These are phyloP conservation scores for Hura crepitans DNA, from an alignment of 441 rosid species.

Conservation along the genomic window DNA sequence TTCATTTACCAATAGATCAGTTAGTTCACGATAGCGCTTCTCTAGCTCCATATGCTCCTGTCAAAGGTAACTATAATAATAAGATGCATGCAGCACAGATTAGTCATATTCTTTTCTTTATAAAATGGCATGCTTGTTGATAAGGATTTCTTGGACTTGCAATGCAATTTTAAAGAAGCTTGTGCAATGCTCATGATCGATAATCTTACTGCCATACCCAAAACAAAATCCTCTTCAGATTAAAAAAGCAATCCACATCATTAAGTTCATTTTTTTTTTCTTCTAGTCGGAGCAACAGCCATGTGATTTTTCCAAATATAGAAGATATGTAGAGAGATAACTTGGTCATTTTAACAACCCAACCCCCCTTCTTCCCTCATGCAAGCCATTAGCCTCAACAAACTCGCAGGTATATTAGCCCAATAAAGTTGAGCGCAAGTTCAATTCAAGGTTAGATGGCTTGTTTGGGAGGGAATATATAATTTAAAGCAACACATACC, in stretches of 20 bases:
- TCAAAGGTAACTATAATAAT: constrained; percentile 29
- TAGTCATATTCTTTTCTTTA: not conserved
- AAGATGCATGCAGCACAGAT: constrained; percentile 20
- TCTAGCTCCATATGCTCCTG: constrained; percentile 99
- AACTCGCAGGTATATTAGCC: too few relatives aligned
- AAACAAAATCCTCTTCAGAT: constrained; percentile 1
- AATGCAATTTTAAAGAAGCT: not conserved
- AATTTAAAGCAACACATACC: not conserved
- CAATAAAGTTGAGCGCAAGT: not conserved
- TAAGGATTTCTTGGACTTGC: not conserved
- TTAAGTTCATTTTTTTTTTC: not conserved
- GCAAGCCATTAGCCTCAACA: too few relatives aligned
- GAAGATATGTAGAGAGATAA: not conserved
- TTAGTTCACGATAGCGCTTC: constrained; percentile 94
- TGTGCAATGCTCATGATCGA: not conserved
- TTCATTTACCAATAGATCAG: constrained; percentile 86
- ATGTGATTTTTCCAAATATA: not conserved
- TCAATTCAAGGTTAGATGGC: not conserved
- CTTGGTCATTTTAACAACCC: not conserved
- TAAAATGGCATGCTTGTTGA: constrained; percentile 4
- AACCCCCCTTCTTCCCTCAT: too few relatives aligned
- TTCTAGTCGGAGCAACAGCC: not conserved
- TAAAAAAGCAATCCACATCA: not conserved
- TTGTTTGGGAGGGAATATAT: constrained; percentile 1
- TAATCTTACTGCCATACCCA: not conserved